Evolutionary conservation across 1,139 yeast species (phyloP).

Genomic region (Candida labiduridarum): DNA sequence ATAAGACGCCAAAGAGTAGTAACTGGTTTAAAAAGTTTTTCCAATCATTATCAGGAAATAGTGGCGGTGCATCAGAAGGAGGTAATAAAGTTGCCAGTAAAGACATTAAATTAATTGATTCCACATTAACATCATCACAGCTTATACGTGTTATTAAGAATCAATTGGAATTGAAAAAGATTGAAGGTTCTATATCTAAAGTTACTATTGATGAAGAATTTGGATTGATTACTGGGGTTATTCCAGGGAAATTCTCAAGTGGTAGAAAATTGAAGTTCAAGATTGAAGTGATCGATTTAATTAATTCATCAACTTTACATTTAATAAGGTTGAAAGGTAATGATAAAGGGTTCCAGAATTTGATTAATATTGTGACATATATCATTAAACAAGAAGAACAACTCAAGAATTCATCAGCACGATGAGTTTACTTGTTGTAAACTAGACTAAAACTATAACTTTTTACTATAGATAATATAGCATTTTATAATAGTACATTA

Average conservation of each 20-base stretch:
- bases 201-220: slow-evolving; percentile 47
- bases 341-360: slow-evolving; percentile 61
- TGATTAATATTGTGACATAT: slow-evolving; percentile 50
- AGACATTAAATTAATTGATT: slow-evolving; percentile 37
- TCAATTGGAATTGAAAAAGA: slow-evolving; percentile 48
- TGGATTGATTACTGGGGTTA: slow-evolving; percentile 47
- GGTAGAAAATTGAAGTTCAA: slow-evolving; percentile 53
- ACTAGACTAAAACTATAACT: not conserved
- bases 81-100: slow-evolving; percentile 15
- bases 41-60: slow-evolving; percentile 20
- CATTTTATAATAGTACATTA: slow-evolving; percentile 2
- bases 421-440: not conserved
- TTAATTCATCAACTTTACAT: slow-evolving; percentile 50
- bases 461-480: not conserved
- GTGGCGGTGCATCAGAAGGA: slow-evolving; percentile 10
- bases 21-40: slow-evolving; percentile 47
- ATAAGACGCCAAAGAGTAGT: slow-evolving; percentile 15
- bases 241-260: slow-evolving; percentile 50
- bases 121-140: slow-evolving; percentile 31
- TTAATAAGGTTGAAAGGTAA: slow-evolving; percentile 67
- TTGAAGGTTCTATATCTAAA: slow-evolving; percentile 52
- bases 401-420: slow-evolving; percentile 22
- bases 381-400: slow-evolving; percentile 42
- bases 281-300: slow-evolving; percentile 45
- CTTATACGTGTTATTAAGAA: slow-evolving; percentile 38